Percentiles rank a stretch among this genome's conserved stretches.
Conservation (phyloP, 495 filamentous ascomycete genomes). For the Endocarpon pusillum region DNA sequence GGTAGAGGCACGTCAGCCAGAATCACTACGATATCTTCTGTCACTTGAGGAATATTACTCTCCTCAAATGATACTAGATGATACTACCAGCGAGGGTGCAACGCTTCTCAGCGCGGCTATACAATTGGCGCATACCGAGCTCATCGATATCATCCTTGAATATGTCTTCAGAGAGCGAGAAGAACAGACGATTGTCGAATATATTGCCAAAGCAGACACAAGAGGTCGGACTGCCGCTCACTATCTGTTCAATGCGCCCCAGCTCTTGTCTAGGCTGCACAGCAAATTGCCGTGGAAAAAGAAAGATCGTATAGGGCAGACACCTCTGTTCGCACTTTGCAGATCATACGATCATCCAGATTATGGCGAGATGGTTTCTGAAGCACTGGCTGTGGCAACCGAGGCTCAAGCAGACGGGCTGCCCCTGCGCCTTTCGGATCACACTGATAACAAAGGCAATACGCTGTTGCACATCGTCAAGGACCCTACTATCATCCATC, state of each 20-base stretch:
- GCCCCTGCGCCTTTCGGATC: constrained; percentile 77
- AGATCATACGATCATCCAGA: constrained; percentile 86
- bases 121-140: constrained; percentile 58
- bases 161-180: constrained; percentile 38
- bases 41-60: constrained; percentile 59
- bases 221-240: constrained; percentile 82
- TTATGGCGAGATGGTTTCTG: constrained; percentile 71
- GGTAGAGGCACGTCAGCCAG: constrained; percentile 53
- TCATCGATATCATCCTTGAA: constrained; percentile 59
- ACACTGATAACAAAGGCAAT: constrained; percentile 85
- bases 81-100: constrained; percentile 74
- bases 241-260: constrained; percentile 88
- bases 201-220: constrained; percentile 59
- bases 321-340: constrained; percentile 84
- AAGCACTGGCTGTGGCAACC: constrained; percentile 59
- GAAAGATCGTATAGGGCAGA: constrained; percentile 91
- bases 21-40: constrained; percentile 61
- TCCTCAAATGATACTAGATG: constrained; percentile 49
- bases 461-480: constrained; percentile 86
- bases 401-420: constrained; percentile 56
- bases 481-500: constrained; percentile 57
- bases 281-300: constrained; percentile 69
- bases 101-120: constrained; percentile 89
- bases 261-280: constrained; percentile 57
- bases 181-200: constrained; percentile 35